Conservation (phyloP, 108 stramenopile species). For the Nitzschia putrida region DNA sequence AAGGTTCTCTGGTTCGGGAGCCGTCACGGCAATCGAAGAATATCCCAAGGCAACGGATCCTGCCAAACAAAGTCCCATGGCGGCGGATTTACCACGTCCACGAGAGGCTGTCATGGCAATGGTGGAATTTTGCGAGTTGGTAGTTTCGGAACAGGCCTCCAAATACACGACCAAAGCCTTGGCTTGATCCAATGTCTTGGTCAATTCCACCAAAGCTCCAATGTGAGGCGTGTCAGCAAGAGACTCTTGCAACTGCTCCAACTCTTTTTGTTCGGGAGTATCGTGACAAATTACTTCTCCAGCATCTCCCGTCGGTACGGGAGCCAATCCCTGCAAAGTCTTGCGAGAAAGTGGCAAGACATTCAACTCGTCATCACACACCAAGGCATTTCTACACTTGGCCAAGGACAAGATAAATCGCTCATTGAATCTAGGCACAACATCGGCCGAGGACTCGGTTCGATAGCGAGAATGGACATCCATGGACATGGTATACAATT, state of each 20-base stretch:
- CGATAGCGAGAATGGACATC: constrained; percentile 97
- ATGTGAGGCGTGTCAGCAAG: constrained; percentile 92
- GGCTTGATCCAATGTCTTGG: constrained; percentile 97
- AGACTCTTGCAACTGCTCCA: constrained; percentile 84
- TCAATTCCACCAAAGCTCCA: constrained; percentile 87
- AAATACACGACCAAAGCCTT: constrained; percentile 90
- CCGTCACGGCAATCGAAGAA: constrained; percentile 92
- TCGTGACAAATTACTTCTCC: constrained; percentile 58
- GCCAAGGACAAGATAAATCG: constrained; percentile 95
- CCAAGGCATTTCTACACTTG: constrained; percentile 87
- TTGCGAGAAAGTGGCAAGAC: constrained; percentile 88
- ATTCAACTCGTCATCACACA: constrained; percentile 99
- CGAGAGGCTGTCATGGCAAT: constrained; percentile 88
- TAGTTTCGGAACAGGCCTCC: constrained; percentile 91
- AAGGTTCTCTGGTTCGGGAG: constrained; percentile 97
- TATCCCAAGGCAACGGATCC: constrained; percentile 96
- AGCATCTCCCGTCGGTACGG: constrained; percentile 52
- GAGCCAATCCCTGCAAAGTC: constrained; percentile 49
- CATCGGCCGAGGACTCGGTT: constrained; percentile 84
- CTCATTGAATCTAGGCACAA: constrained; percentile 98
- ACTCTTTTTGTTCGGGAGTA: constrained; percentile 70
- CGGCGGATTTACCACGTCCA: constrained; percentile 98
- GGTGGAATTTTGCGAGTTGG: constrained; percentile 44
- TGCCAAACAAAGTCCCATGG: constrained; percentile 95
- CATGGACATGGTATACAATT: constrained; percentile 98